Evolutionary conservation across 768 basidiomycete species (phyloP).

Genomic region (Lepiota subincarnata): DNA sequence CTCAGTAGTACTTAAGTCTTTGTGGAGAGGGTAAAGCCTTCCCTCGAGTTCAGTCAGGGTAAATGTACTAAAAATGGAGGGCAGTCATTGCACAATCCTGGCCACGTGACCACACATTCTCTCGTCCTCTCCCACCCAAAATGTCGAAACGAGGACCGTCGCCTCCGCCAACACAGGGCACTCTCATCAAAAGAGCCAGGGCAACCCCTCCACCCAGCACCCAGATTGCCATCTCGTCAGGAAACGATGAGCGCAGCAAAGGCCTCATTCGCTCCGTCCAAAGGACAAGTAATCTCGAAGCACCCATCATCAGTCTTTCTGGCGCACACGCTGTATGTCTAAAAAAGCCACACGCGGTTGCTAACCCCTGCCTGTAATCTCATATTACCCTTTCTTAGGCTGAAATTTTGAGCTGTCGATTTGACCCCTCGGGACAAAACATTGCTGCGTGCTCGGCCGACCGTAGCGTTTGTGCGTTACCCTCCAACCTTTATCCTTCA

Average conservation of each 20-base stretch:
- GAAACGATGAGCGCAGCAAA: slow-evolving; percentile 68
- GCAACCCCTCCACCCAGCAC: slow-evolving; percentile 46
- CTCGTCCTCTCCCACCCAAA: slow-evolving; percentile 15
- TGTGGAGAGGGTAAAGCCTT: too few relatives aligned
- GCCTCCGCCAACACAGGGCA: slow-evolving; percentile 37
- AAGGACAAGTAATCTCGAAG: slow-evolving; percentile 89
- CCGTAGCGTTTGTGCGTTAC: slow-evolving; percentile 82
- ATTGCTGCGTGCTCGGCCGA: slow-evolving; percentile 92
- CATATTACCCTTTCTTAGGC: slow-evolving; percentile 9
- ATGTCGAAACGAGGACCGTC: slow-evolving; percentile 76
- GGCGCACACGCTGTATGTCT: slow-evolving; percentile 78
- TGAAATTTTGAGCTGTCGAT: slow-evolving; percentile 89
- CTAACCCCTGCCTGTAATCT: neutral
- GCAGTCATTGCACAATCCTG: too few relatives aligned
- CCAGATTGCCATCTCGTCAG: slow-evolving; percentile 76
- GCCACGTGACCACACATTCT: neutral
- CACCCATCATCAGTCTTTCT: slow-evolving; percentile 88
- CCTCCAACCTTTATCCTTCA: neutral
- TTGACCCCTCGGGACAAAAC: slow-evolving; percentile 91
- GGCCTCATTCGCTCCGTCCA: slow-evolving; percentile 82
- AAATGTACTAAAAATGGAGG: too few relatives aligned
- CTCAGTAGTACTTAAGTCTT: neutral
- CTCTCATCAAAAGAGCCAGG: slow-evolving; percentile 62
- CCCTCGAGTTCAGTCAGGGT: too few relatives aligned
- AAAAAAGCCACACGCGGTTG: too few relatives aligned